Conservation (phyloP, 2,329 filamentous ascomycete species). For the Periconia macrospinosa region DNA sequence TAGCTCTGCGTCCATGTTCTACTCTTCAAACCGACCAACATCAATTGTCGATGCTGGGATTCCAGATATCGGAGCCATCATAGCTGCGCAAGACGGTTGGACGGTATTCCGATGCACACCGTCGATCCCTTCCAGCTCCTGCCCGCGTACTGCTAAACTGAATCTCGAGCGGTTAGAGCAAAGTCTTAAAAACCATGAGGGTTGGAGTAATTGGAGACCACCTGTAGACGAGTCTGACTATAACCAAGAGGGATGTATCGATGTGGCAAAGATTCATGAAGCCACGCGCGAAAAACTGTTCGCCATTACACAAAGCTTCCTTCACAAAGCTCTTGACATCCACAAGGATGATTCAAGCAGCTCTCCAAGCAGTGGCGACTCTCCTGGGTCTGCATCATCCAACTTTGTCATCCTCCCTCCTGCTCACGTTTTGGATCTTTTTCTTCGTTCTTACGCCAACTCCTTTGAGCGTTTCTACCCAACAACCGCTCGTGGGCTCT, state of each 20-base stretch:
- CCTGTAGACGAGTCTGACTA: slow-evolving; percentile 53
- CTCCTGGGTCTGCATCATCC: slow-evolving; percentile 54
- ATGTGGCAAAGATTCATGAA: slow-evolving; percentile 54
- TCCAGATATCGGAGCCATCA: slow-evolving; percentile 51
- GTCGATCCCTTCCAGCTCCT: slow-evolving; percentile 50
- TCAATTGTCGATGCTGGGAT: slow-evolving; percentile 43
- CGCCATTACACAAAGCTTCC: slow-evolving; percentile 70
- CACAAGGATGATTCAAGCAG: slow-evolving; percentile 57
- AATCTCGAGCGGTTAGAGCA: slow-evolving; percentile 56
- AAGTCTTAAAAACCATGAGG: slow-evolving; percentile 54
- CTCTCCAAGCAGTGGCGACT: slow-evolving; percentile 46
- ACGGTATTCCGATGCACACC: slow-evolving; percentile 57
- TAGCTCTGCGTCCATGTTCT: slow-evolving; percentile 46
- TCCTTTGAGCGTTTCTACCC: slow-evolving; percentile 69
- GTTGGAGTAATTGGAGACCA: slow-evolving; percentile 56
- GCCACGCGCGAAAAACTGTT: slow-evolving; percentile 68
- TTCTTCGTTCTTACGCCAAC: slow-evolving; percentile 67
- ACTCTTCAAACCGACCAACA: slow-evolving; percentile 43
- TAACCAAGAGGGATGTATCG: slow-evolving; percentile 49
- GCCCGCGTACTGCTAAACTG: slow-evolving; percentile 53
- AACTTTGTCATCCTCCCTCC: slow-evolving; percentile 69
- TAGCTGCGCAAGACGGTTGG: slow-evolving; percentile 56
- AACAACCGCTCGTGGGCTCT: slow-evolving; percentile 59
- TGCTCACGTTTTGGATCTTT: slow-evolving; percentile 67
- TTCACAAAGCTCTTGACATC: slow-evolving; percentile 71